Evolutionary conservation across 148 eudicot genomes (phyloP).

Genomic region (Rhododendron ovatum): DNA sequence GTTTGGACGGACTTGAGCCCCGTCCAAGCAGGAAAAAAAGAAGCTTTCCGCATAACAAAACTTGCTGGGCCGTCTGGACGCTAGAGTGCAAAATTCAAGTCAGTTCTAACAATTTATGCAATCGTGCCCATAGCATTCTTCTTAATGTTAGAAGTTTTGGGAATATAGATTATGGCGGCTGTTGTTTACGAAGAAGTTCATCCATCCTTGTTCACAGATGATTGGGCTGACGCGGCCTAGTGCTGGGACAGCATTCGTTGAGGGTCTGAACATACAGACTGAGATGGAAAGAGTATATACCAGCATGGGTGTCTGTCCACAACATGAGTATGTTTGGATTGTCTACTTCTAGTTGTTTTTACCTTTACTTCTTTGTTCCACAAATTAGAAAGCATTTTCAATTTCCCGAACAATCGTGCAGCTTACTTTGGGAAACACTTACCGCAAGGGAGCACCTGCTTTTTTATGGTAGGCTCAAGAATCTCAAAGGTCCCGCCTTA

Average conservation of each 20-base stretch:
- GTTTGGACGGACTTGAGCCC: no score
- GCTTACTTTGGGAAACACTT: constrained; percentile 82
- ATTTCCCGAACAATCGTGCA: constrained; percentile 22
- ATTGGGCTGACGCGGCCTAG: constrained; percentile 83
- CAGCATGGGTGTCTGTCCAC: constrained; percentile 96
- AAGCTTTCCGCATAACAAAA: no score
- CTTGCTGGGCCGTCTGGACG: no score
- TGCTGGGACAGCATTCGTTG: constrained; percentile 69
- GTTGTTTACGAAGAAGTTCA: background rate
- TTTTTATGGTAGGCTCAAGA: constrained; percentile 68
- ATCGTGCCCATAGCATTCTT: no score
- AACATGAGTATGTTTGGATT: constrained; percentile 64
- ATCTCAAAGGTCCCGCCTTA: constrained; percentile 24
- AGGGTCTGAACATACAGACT: constrained; percentile 63
- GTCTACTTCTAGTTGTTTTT: background rate
- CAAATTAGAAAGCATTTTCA: background rate
- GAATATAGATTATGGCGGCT: no score
- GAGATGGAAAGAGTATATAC: constrained; percentile 72
- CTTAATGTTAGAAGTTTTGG: no score
- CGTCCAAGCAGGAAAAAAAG: no score
- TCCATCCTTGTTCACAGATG: constrained; percentile 45
- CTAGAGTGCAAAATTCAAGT: no score
- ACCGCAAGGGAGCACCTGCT: constrained; percentile 86
- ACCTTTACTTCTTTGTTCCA: background rate
- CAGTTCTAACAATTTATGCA: no score